phyloP scores from a whole-genome alignment of 2,329 filamentous ascomycete genomes.

The Myriosclerotinia curreyana region DNA sequence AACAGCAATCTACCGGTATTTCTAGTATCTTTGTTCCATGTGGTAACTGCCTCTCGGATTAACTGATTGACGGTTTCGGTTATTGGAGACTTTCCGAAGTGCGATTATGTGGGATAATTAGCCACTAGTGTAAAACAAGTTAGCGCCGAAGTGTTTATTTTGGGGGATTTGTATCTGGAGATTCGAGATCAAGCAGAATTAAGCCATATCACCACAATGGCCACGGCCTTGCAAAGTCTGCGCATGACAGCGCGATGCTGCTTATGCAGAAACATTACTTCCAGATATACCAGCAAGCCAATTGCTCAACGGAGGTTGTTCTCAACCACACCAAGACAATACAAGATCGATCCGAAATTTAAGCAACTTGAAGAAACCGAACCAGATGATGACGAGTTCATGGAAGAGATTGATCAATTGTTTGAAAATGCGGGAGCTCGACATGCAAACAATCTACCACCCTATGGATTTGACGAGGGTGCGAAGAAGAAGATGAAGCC shows the following conservation, averaged over 20 bases:
- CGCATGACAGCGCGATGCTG: conserved; percentile 35
- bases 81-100: conserved; percentile 3
- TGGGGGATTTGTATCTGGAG: conserved; percentile 10
- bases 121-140: background rate
- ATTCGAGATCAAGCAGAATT: conserved; percentile 16
- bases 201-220: conserved; percentile 30
- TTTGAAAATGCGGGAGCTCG: conserved; percentile 8
- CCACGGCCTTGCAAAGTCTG: conserved; percentile 36
- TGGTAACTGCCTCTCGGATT: background rate
- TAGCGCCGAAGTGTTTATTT: conserved; percentile 16
- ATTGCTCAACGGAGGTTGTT: conserved; percentile 32
- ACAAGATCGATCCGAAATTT: conserved; percentile 23
- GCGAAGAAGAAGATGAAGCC: conserved; percentile 34
- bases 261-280: conserved; percentile 26
- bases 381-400: conserved; percentile 20
- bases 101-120: background rate
- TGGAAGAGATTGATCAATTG: conserved; percentile 21
- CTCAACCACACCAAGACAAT: conserved; percentile 29
- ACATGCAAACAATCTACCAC: conserved; percentile 12
- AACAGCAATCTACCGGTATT: background rate
- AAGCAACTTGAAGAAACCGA: conserved; percentile 21
- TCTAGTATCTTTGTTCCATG: background rate
- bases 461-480: conserved; percentile 17
- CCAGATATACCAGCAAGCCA: conserved; percentile 25
- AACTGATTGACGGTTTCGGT: background rate